Evolutionary conservation across 1,284 basidiomycete species (phyloP).

Genomic region (Omphalotus olearius): DNA sequence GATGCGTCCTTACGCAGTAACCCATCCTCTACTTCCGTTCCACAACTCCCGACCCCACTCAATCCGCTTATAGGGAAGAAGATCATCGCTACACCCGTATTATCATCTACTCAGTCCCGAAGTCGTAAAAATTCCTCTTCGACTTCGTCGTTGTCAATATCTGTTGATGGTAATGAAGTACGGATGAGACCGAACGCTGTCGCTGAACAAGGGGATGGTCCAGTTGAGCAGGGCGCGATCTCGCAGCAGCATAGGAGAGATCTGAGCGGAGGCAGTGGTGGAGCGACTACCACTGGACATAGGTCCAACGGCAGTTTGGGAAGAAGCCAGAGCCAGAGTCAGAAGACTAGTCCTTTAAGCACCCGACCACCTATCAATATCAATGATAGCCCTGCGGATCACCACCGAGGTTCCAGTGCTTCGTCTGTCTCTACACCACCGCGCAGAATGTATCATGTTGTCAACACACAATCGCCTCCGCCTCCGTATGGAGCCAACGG

Average conservation of each 20-base stretch:
- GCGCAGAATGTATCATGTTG: slow-evolving; percentile 32
- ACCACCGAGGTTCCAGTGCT: background rate
- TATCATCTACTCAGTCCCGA: slow-evolving; percentile 2
- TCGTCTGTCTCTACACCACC: slow-evolving; percentile 24
- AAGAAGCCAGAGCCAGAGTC: slow-evolving; percentile 5
- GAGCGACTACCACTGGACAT: background rate
- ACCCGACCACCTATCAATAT: background rate
- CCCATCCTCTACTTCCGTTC: slow-evolving; percentile 15
- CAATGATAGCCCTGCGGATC: background rate
- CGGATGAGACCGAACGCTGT: slow-evolving; percentile 11
- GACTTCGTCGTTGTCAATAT: slow-evolving; percentile 13
- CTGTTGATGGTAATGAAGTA: slow-evolving; percentile 2
- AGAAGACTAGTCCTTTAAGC: slow-evolving; percentile 11
- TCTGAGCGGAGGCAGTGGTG: background rate
- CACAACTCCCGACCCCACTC: slow-evolving; percentile 11
- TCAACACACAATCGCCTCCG: slow-evolving; percentile 39
- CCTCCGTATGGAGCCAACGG: slow-evolving; percentile 32
- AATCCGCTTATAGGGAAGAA: slow-evolving; percentile 5
- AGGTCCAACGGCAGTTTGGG: slow-evolving; percentile 1
- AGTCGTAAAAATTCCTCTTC: slow-evolving; percentile 13
- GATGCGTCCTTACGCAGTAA: slow-evolving; percentile 23
- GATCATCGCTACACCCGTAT: background rate
- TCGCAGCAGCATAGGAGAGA: background rate
- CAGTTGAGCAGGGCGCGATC: background rate
- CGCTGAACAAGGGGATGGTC: slow-evolving; percentile 7